These are phyloP conservation scores for Phycomyces nitens DNA, from an alignment of 192 early-diverging fungal species.

Conservation along the genomic window DNA sequence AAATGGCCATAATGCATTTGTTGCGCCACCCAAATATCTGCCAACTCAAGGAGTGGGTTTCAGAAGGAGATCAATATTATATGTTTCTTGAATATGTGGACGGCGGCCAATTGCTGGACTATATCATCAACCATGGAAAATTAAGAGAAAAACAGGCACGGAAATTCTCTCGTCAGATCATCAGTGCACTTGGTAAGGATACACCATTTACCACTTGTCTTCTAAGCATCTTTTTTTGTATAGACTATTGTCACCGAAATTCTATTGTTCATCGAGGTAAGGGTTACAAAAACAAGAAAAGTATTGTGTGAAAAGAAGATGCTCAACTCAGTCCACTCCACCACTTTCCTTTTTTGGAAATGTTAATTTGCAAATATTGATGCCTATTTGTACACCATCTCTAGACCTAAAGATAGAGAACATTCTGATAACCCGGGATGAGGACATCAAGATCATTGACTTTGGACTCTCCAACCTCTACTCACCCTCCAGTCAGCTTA, in stretches of 20 bases:
- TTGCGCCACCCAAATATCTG: constrained; percentile 85
- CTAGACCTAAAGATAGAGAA: constrained; percentile 81
- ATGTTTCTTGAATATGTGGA: constrained; percentile 79
- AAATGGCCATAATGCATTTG: constrained; percentile 69
- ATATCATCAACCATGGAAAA: constrained; percentile 76
- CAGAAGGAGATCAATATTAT: constrained; percentile 65
- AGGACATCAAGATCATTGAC: constrained; percentile 82
- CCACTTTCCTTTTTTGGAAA: constrained; percentile 2
- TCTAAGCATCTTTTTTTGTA: too few species aligned
- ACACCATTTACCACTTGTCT: too few species aligned
- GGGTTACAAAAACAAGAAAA: too few species aligned
- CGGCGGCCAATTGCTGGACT: constrained; percentile 81
- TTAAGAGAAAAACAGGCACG: constrained; percentile 80
- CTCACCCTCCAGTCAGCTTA: constrained; percentile 45
- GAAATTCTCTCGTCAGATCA: constrained; percentile 71
- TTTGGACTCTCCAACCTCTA: constrained; percentile 82
- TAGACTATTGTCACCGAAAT: constrained; percentile 39
- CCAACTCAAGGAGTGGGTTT: constrained; percentile 66
- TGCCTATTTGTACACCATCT: background rate
- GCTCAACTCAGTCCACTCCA: background rate
- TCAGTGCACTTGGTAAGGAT: constrained; percentile 54
- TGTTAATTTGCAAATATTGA: too few species aligned
- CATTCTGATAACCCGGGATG: constrained; percentile 66
- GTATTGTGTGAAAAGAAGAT: background rate
- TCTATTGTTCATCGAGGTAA: constrained; percentile 36